Evolutionary conservation across 2,329 filamentous ascomycete genomes (phyloP).

Genomic region (Paracorniculantispora psalliotae): DNA sequence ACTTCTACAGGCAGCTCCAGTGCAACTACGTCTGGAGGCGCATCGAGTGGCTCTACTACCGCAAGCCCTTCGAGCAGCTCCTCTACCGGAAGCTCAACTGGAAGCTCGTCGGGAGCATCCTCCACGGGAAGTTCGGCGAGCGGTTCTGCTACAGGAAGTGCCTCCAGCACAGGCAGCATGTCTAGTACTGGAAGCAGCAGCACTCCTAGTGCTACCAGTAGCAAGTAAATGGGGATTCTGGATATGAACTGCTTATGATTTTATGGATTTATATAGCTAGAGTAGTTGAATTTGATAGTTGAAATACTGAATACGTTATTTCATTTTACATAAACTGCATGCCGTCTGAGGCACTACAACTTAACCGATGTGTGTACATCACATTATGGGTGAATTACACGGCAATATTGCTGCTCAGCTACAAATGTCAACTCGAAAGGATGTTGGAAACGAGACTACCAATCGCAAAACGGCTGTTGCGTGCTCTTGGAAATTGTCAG

Average conservation of each 20-base stretch:
- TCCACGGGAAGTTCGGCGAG: background rate
- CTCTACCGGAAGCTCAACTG: background rate
- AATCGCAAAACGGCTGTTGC: too few species aligned
- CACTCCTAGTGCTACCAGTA: background rate
- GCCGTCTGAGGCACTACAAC: too few species aligned
- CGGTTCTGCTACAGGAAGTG: background rate
- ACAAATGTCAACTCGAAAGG: too few species aligned
- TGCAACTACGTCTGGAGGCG: background rate
- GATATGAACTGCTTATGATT: background rate
- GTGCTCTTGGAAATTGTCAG: too few species aligned
- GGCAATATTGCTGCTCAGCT: too few species aligned
- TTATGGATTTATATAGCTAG: too few species aligned
- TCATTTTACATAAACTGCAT: too few species aligned
- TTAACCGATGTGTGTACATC: too few species aligned
- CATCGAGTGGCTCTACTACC: background rate
- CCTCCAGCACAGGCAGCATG: background rate
- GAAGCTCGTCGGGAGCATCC: background rate
- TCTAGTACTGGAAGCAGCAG: background rate
- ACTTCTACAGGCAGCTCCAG: background rate
- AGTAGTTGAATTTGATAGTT: too few species aligned
- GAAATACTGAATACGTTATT: too few species aligned
- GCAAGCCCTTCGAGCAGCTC: background rate
- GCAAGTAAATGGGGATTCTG: background rate
- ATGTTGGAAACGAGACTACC: too few species aligned
- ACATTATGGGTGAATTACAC: too few species aligned